Evolutionary conservation across 192 early-diverging fungal species (phyloP).

Genomic region (Thamnidium elegans): DNA sequence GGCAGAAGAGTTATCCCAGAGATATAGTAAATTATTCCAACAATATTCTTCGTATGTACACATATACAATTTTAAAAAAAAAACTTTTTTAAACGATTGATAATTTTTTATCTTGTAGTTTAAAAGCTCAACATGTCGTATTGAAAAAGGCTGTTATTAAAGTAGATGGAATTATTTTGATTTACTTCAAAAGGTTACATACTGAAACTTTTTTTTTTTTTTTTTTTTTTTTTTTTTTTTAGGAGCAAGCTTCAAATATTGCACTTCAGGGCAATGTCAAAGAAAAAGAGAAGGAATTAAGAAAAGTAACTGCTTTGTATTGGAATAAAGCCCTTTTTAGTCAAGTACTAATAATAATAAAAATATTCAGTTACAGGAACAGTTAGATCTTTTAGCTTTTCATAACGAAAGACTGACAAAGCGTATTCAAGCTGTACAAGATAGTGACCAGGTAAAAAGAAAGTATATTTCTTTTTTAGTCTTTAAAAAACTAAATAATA

Average conservation of each 20-base stretch:
- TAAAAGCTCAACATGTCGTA: conserved; percentile 60
- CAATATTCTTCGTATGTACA: conserved; percentile 49
- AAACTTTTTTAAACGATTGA: background rate
- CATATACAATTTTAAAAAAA: background rate
- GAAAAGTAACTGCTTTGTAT: conserved; percentile 39
- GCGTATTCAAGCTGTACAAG: conserved; percentile 57
- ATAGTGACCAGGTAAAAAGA: conserved; percentile 31
- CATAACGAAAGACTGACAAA: conserved; percentile 60
- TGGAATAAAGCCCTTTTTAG: background rate
- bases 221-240: background rate
- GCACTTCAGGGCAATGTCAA: conserved; percentile 49
- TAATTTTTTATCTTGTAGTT: background rate
- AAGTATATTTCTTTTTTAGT: background rate
- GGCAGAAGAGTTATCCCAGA: conserved; percentile 54
- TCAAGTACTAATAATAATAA: background rate
- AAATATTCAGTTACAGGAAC: conserved; percentile 37
- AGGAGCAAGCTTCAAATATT: conserved; percentile 56
- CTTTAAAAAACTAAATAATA: background rate
- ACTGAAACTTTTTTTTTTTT: background rate
- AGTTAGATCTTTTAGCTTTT: conserved; percentile 55
- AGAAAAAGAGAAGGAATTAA: conserved; percentile 55
- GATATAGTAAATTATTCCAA: conserved; percentile 52
- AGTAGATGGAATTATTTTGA: conserved; percentile 26
- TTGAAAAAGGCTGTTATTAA: conserved; percentile 58
- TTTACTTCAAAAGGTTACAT: background rate